These are phyloP conservation scores for Calocybe cyanea DNA, from an alignment of 768 basidiomycete genomes.

Conservation along the genomic window DNA sequence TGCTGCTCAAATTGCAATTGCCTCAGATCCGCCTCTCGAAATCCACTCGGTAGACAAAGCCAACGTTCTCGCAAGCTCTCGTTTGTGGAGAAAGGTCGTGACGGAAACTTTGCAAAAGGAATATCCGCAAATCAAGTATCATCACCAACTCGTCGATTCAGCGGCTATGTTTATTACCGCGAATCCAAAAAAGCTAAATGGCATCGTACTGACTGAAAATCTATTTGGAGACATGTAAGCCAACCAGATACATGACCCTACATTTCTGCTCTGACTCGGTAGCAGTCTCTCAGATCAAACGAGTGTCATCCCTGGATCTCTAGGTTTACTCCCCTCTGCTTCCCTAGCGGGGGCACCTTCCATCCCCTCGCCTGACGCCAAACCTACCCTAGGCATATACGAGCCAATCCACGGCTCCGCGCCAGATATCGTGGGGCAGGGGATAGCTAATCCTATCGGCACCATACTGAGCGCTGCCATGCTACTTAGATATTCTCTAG, in stretches of 20 bases:
- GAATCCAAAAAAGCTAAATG: slow-evolving; percentile 89
- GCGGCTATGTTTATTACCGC: slow-evolving; percentile 95
- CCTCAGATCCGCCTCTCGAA: slow-evolving; percentile 76
- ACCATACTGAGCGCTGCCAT: slow-evolving; percentile 93
- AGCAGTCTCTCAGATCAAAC: slow-evolving; percentile 90
- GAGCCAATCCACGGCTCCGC: slow-evolving; percentile 97
- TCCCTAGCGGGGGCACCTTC: slow-evolving; percentile 89
- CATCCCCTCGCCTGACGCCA: slow-evolving; percentile 57
- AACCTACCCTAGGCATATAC: slow-evolving; percentile 84
- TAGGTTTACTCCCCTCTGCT: slow-evolving; percentile 94
- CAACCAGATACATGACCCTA: slow-evolving; percentile 1
- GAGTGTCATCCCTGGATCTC: slow-evolving; percentile 96
- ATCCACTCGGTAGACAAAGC: slow-evolving; percentile 98
- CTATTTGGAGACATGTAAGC: slow-evolving; percentile 96
- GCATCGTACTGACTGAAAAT: slow-evolving; percentile 93
- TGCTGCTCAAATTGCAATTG: slow-evolving; percentile 87
- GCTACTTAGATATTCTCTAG: slow-evolving; percentile 93
- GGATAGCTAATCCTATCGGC: slow-evolving; percentile 92
- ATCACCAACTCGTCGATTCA: slow-evolving; percentile 93
- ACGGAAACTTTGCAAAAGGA: slow-evolving; percentile 79
- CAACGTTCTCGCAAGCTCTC: slow-evolving; percentile 92
- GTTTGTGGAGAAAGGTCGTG: slow-evolving; percentile 93
- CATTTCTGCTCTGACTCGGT: slow-evolving; percentile 3
- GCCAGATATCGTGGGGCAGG: slow-evolving; percentile 92
- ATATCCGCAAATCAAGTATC: slow-evolving; percentile 82